These are phyloP conservation scores for Carallia pectinifolia DNA, from an alignment of 345 rosid species.

Conservation along the genomic window DNA sequence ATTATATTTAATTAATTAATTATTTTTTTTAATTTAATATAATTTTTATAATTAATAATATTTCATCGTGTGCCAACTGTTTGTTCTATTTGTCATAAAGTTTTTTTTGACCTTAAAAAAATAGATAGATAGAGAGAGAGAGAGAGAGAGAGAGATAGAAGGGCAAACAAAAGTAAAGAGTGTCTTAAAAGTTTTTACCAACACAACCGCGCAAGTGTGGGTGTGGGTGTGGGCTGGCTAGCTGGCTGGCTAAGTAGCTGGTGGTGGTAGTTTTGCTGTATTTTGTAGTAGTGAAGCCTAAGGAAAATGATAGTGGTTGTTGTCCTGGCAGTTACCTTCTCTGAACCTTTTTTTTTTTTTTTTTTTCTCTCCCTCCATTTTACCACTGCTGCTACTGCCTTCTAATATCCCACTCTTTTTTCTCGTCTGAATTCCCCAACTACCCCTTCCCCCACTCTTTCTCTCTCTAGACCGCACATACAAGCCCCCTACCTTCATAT, in stretches of 20 bases:
- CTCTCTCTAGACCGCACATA: conserved; percentile 5
- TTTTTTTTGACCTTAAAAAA: too few relatives aligned
- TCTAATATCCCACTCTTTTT: conserved; percentile 12
- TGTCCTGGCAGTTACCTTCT: conserved; percentile 48
- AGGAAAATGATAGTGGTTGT: conserved; percentile 68
- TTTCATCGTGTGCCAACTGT: too few relatives aligned
- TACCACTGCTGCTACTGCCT: not conserved
- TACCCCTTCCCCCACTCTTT: conserved; percentile 39
- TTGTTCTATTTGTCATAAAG: too few relatives aligned
- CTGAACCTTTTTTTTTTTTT: conserved; percentile 2
- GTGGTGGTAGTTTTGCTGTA: not conserved
- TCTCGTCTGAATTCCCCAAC: conserved; percentile 33
- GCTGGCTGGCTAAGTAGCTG: too few relatives aligned
- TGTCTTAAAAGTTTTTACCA: conserved; percentile 33
- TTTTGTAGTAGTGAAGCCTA: conserved; percentile 50
- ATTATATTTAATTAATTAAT: too few relatives aligned
- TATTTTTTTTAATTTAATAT: too few relatives aligned
- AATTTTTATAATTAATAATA: too few relatives aligned
- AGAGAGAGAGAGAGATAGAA: not conserved
- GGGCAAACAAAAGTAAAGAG: conserved; percentile 50
- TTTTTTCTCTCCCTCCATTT: not conserved
- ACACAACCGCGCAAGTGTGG: not conserved
- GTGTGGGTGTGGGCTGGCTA: not conserved
- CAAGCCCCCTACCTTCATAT: not conserved
- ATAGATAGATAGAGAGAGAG: conserved; percentile 1